These are phyloP conservation scores for Diphasiastrum complanatum DNA, from an alignment of 83 land plant species.

Conservation along the genomic window DNA sequence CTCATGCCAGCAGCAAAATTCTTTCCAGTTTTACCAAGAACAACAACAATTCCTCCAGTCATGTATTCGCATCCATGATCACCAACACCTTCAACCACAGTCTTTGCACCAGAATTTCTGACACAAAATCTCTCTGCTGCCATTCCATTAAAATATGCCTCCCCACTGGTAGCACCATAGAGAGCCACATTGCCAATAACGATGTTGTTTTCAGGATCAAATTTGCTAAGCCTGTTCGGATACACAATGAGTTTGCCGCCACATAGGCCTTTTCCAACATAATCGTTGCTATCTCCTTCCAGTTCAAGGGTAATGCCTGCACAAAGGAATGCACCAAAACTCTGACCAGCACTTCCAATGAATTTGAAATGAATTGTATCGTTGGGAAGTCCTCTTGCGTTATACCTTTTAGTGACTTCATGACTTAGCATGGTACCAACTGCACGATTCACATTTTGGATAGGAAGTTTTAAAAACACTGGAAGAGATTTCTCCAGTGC, in stretches of 20 bases:
- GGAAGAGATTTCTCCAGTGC: slow-evolving; percentile 65
- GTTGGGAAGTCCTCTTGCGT: slow-evolving; percentile 59
- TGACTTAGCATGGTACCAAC: slow-evolving; percentile 99
- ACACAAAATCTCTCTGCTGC: slow-evolving; percentile 98
- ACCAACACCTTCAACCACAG: slow-evolving; percentile 97
- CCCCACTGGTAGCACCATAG: slow-evolving; percentile 93
- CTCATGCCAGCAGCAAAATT: slow-evolving; percentile 99
- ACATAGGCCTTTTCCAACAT: slow-evolving; percentile 97
- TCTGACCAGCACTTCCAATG: slow-evolving; percentile 93
- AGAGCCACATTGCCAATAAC: slow-evolving; percentile 97
- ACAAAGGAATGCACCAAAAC: slow-evolving; percentile 93
- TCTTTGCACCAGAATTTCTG: slow-evolving; percentile 92
- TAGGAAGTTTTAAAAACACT: slow-evolving; percentile 66
- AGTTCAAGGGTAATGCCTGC: slow-evolving; percentile 90
- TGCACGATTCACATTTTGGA: slow-evolving; percentile 82
- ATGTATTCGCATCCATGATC: slow-evolving; percentile 99
- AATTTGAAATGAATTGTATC: slow-evolving; percentile 87
- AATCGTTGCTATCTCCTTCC: slow-evolving; percentile 98
- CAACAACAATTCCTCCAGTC: slow-evolving; percentile 96
- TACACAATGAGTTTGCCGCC: slow-evolving; percentile 94
- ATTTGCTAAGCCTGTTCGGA: slow-evolving; percentile 67
- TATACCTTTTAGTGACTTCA: slow-evolving; percentile 90
- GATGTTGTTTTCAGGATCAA: slow-evolving; percentile 95
- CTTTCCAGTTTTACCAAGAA: slow-evolving; percentile 92
- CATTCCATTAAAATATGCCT: slow-evolving; percentile 98